Conservation (phyloP, 2,329 filamentous ascomycete genomes). For the Bipolaris cookei region DNA sequence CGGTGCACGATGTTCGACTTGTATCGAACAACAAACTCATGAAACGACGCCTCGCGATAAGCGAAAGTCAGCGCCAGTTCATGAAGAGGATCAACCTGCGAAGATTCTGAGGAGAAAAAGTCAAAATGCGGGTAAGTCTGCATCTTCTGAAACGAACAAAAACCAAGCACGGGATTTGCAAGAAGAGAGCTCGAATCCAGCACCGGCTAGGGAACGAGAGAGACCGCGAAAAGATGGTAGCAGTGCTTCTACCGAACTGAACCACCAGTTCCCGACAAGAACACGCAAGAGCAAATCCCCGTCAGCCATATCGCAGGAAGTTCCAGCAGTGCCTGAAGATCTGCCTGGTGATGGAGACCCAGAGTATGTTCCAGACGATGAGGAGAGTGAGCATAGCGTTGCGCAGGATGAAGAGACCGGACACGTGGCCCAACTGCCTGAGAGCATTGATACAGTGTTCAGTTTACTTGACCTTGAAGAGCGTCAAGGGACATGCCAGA, state of each 20-base stretch:
- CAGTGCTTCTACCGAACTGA: neutral
- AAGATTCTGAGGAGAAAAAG: neutral
- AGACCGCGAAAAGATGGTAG: neutral
- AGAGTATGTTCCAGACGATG: conserved; percentile 1
- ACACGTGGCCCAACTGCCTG: neutral
- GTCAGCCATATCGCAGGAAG: neutral
- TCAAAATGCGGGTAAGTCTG: neutral
- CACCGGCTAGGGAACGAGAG: no score
- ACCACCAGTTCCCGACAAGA: neutral
- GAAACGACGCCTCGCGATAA: neutral
- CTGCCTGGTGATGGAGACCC: neutral
- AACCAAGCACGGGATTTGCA: neutral
- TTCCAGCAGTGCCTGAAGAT: neutral
- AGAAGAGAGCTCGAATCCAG: neutral
- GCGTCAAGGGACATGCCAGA: conserved; percentile 29
- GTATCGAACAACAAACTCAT: neutral
- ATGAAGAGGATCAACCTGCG: neutral
- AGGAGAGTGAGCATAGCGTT: conserved; percentile 1
- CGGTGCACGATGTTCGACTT: neutral
- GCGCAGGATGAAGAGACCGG: conserved; percentile 9
- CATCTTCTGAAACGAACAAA: neutral
- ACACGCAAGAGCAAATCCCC: neutral
- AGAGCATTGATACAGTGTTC: conserved; percentile 28
- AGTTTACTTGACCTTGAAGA: conserved; percentile 25
- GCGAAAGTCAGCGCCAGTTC: neutral